Evolutionary conservation across 179 eudicot species (phyloP), one percentile per base, ranked within the genome.

Genomic region (Amaranthus tricolor): DNA sequence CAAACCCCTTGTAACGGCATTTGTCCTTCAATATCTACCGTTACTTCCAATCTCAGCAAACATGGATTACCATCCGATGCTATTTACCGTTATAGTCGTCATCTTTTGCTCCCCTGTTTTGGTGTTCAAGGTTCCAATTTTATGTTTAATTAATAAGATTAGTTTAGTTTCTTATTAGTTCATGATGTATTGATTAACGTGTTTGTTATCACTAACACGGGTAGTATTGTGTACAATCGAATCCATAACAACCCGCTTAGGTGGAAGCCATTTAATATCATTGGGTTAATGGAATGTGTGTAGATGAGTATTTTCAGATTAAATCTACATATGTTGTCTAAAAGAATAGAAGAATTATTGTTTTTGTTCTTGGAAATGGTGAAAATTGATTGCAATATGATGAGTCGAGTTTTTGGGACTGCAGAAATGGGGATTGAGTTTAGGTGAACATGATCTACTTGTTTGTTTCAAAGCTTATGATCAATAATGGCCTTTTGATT

Each of bases 21-120:
- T 5, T 74, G 70, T 55, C 60, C 84, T 76, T 65, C 82, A 66
- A 60, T 76, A 63, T 62, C 89, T 31, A 65, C 86, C 65, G 81
- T 77, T 3, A 75, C 47, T 66, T 73, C 81, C 8, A 54, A 60
- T 48, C 66, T 45, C 66, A 75, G 73, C 57, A 69, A 54, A 8
- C 80, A 88, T 62, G 85, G 85, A 10, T 79, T 93, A 62, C 81
- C 97, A 11, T 74, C 91, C 11, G 91, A 89, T 70, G 87, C 86
- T 69, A 91, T 91, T 66, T 93, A 93, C 75, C 85, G 99, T 70
- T 93, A 93, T 59, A 95, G 99, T 69, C 98, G 99, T 61, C 98
- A 95, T 51, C 86, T 95, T 43, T 50, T 95, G 77, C 95, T 95
- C 49, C 97, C 97, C 77, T 86, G 93, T 21, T 95, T 95, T 49